These are phyloP conservation scores for Staphylotrichum longicolle DNA, from an alignment of 495 filamentous ascomycete genomes.

Conservation along the genomic window DNA sequence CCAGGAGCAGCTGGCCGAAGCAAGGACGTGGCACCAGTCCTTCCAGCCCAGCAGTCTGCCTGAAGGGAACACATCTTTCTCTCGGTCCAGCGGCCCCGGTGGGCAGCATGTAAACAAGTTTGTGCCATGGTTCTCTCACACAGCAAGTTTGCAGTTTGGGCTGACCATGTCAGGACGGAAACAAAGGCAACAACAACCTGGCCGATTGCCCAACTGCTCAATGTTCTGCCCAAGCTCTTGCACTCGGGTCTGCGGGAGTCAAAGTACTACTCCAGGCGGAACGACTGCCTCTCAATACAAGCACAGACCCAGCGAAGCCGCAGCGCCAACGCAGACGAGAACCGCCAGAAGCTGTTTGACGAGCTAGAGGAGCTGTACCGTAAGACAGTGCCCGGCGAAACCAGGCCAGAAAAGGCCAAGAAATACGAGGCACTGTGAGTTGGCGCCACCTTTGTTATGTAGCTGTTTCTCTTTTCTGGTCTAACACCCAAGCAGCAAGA, in stretches of 20 bases:
- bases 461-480: neutral
- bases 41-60: constrained; percentile 66
- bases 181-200: constrained; percentile 79
- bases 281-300: constrained; percentile 51
- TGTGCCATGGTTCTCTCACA: constrained; percentile 30
- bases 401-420: constrained; percentile 37
- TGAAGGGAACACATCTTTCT: constrained; percentile 67
- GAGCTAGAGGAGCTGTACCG: constrained; percentile 63
- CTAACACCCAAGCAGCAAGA: constrained; percentile 53
- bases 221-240: constrained; percentile 65
- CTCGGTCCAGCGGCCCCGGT: constrained; percentile 86
- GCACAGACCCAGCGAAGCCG: constrained; percentile 48
- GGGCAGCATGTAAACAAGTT: constrained; percentile 98
- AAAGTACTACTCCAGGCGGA: constrained; percentile 65
- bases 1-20: constrained; percentile 62
- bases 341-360: constrained; percentile 42
- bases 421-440: constrained; percentile 45
- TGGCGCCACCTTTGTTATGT: neutral
- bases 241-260: constrained; percentile 61
- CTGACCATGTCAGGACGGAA: constrained; percentile 63
- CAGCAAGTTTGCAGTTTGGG: neutral
- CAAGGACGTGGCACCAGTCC: constrained; percentile 70
- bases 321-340: constrained; percentile 47
- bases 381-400: constrained; percentile 39
- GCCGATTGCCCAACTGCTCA: constrained; percentile 56